phyloP scores from a whole-genome alignment of 2,329 filamentous ascomycete species.

The Cucurbitaria berberidis region DNA sequence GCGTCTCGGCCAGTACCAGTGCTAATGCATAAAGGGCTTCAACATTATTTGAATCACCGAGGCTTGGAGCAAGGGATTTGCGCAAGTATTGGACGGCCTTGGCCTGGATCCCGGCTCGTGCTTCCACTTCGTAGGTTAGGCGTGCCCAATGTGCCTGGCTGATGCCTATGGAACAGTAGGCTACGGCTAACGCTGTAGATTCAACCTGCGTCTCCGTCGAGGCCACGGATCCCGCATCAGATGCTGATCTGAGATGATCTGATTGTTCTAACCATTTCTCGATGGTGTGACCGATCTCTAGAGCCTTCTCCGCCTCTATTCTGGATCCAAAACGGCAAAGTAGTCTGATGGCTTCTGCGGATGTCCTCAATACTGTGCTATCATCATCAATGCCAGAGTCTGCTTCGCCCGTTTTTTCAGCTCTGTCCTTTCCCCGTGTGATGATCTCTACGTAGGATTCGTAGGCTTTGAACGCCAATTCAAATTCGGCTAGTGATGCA shows the following conservation, averaged over 20 bases:
- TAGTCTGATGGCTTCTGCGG: slow-evolving; percentile 78
- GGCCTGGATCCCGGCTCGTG: slow-evolving; percentile 74
- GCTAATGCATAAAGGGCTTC: slow-evolving; percentile 81
- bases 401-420: slow-evolving; percentile 73
- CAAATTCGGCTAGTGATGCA: slow-evolving; percentile 85
- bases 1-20: slow-evolving; percentile 84
- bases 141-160: slow-evolving; percentile 87
- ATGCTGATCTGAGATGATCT: slow-evolving; percentile 33
- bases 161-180: slow-evolving; percentile 85
- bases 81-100: slow-evolving; percentile 79
- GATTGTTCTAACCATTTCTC: slow-evolving; percentile 74
- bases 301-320: slow-evolving; percentile 79
- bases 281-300: slow-evolving; percentile 71
- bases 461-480: slow-evolving; percentile 87
- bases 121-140: slow-evolving; percentile 75
- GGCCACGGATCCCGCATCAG: slow-evolving; percentile 32
- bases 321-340: slow-evolving; percentile 81
- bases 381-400: slow-evolving; percentile 80
- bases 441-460: slow-evolving; percentile 92
- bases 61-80: slow-evolving; percentile 72
- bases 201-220: slow-evolving; percentile 56
- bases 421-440: slow-evolving; percentile 80
- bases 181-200: slow-evolving; percentile 63
- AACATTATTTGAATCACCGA: slow-evolving; percentile 70
- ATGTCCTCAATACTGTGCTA: slow-evolving; percentile 75